A percentile compares a stretch with the other conserved stretches of the same genome.
These are phyloP conservation scores for Bruguiera parviflora DNA, from an alignment of 345 rosid species.

Conservation along the genomic window DNA sequence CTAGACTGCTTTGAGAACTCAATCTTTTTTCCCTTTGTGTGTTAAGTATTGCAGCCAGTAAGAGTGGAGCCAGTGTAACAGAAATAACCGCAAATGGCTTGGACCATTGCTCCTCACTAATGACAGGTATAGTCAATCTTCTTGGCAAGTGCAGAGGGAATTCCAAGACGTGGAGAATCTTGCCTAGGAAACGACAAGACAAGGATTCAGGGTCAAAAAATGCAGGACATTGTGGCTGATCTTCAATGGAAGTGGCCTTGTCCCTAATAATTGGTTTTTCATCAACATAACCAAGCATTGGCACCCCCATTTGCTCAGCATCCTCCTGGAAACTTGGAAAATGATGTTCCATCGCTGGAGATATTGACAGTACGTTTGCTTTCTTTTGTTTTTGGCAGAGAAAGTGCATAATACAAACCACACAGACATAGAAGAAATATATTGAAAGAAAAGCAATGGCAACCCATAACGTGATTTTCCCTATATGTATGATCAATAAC, in stretches of 20 bases:
- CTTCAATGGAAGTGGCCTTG: constrained; percentile 19
- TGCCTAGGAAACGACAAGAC: constrained; percentile 19
- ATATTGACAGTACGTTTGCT: not conserved
- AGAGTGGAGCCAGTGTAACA: constrained; percentile 61
- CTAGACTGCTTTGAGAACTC: constrained; percentile 35
- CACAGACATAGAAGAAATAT: constrained; percentile 56
- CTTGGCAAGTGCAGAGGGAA: constrained; percentile 79
- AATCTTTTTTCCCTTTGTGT: constrained; percentile 32
- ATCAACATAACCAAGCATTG: constrained; percentile 49
- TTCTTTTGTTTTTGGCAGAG: constrained; percentile 16
- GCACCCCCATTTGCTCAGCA: constrained; percentile 35
- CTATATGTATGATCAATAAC: constrained; percentile 47
- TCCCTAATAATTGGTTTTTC: constrained; percentile 28
- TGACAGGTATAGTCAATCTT: constrained; percentile 74
- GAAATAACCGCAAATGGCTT: constrained; percentile 66
- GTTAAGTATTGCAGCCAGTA: constrained; percentile 54
- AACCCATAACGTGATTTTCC: constrained; percentile 55
- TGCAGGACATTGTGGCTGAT: constrained; percentile 4
- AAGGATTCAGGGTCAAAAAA: constrained; percentile 28
- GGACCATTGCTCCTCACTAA: constrained; percentile 69
- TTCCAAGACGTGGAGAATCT: constrained; percentile 46
- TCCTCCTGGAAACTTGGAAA: constrained; percentile 12
- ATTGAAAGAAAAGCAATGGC: constrained; percentile 57
- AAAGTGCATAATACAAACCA: constrained; percentile 53
- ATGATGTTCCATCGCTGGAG: constrained; percentile 13